Conservation (phyloP, 345 rosid species). For the Euclidium syriacum region DNA sequence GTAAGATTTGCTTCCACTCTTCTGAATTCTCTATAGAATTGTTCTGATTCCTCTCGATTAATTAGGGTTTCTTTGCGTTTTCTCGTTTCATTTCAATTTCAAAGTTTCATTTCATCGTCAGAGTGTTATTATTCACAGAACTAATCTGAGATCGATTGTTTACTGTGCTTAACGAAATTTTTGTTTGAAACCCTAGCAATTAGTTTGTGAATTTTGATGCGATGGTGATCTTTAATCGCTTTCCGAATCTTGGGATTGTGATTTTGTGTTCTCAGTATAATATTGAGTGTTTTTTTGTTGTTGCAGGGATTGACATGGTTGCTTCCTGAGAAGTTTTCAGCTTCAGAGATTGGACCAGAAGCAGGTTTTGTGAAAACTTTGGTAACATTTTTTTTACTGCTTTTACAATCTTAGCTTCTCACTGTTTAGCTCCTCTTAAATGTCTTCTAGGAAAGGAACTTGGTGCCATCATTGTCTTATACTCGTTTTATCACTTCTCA, state of each 20-base stretch:
- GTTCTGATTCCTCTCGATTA: background rate
- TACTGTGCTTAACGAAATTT: background rate
- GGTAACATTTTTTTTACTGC: constrained; percentile 73
- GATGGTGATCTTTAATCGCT: background rate
- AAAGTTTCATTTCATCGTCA: background rate
- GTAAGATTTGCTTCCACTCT: constrained; percentile 38
- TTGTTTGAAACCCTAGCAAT: background rate
- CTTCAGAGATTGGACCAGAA: constrained; percentile 95
- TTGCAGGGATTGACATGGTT: constrained; percentile 95
- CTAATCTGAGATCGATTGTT: background rate
- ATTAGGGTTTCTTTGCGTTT: background rate
- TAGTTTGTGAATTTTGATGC: background rate
- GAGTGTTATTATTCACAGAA: background rate
- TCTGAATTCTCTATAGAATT: background rate
- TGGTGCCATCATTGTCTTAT: background rate
- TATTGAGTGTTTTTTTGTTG: constrained; percentile 3
- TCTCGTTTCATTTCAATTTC: background rate
- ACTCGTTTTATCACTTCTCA: background rate
- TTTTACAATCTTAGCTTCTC: constrained; percentile 31
- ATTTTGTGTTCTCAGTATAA: background rate
- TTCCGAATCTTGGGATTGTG: background rate
- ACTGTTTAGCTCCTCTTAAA: background rate
- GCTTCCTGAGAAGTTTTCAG: constrained; percentile 82
- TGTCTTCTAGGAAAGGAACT: background rate
- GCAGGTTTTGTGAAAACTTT: constrained; percentile 95